Evolutionary conservation across 192 early-diverging fungal species (phyloP), one percentile per base, ranked within the genome.

Genomic region (Mortierella claussenii): DNA sequence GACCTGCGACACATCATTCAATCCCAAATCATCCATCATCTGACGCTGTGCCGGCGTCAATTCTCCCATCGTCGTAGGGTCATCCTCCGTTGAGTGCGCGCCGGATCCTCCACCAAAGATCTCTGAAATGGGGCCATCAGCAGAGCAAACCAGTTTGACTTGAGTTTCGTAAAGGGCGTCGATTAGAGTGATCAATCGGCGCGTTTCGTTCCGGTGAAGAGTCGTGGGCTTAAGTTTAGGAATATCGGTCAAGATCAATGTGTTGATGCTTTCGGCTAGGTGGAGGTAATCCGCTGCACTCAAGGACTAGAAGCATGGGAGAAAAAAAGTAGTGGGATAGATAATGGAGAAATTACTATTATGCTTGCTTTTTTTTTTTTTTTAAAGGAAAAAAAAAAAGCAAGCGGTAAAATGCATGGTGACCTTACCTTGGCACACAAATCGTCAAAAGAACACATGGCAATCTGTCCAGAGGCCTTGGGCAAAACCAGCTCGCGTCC

Each of bases 151-250:
- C 18, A 96, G 79, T 55, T 83, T 86, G 17, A 86, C 79, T 63
- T 93, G 90, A 9, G 88, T 85, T 53, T 98, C 96, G 79, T 98
- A 98, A 55, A 97, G 78, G 9, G 95, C 89, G 71, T 98, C 97
- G 55, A 98, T 88, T 11, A 98, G 80, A 4, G 95, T 98, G 62
- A 98, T 98, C 53, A 97, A 93, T 15, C 97, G 86, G 7, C 96
- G 84, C 4, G 95, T 94, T 62, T 97, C 94, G 65, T 95, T 94
- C 4, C 95, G 85, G 69, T 92, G 87, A 13, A 78, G 60, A 60
- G 89, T 82, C 0, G 85, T 86, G 15, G 70, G 70, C 54, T 74
- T 73, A 50, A 79, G 63, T 13, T 81, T 81, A 15, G 93, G 93
- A 26, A 94, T 89, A 51, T 90, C 85, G 24, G 93, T 92, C 26